Percentiles rank a stretch among this genome's conserved stretches.
These are phyloP conservation scores for Oidium heveae DNA, from an alignment of 2,329 filamentous ascomycete species.

Conservation along the genomic window DNA sequence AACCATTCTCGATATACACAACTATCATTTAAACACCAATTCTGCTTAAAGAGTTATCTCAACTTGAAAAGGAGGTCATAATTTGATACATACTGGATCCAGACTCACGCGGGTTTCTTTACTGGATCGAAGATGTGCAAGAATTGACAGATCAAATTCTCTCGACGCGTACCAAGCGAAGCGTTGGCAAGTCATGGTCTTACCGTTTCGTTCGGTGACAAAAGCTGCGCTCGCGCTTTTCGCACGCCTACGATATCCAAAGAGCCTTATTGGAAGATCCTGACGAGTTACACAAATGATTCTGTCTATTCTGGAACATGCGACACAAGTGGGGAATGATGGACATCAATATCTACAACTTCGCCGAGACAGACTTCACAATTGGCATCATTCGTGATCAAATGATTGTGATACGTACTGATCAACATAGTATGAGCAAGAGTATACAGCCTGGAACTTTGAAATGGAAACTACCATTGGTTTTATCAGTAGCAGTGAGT, in stretches of 20 bases:
- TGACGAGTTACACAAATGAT: constrained; percentile 6
- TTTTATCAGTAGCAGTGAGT: constrained; percentile 6
- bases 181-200: constrained; percentile 3
- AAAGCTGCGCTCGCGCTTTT: constrained; percentile 4
- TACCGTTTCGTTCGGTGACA: constrained; percentile 4
- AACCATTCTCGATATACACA: no score
- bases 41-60: no score
- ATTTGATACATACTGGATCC: constrained; percentile 4
- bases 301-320: constrained; percentile 4
- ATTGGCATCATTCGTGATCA: constrained; percentile 6
- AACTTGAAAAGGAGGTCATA: constrained; percentile 7
- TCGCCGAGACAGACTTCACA: not conserved
- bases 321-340: constrained; percentile 4
- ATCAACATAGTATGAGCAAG: constrained; percentile 5
- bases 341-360: constrained; percentile 2
- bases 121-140: constrained; percentile 3
- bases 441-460: constrained; percentile 7
- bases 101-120: constrained; percentile 5
- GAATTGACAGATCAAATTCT: constrained; percentile 6
- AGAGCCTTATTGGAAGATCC: constrained; percentile 5
- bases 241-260: constrained; percentile 6
- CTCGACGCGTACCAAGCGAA: not conserved
- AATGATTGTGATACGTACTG: constrained; percentile 6
- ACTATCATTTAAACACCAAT: no score
- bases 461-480: constrained; percentile 5